Evolutionary conservation across 768 basidiomycete genomes (phyloP), one percentile per base, ranked within the genome.

Genomic region (Hydnomerulius pinastri): DNA sequence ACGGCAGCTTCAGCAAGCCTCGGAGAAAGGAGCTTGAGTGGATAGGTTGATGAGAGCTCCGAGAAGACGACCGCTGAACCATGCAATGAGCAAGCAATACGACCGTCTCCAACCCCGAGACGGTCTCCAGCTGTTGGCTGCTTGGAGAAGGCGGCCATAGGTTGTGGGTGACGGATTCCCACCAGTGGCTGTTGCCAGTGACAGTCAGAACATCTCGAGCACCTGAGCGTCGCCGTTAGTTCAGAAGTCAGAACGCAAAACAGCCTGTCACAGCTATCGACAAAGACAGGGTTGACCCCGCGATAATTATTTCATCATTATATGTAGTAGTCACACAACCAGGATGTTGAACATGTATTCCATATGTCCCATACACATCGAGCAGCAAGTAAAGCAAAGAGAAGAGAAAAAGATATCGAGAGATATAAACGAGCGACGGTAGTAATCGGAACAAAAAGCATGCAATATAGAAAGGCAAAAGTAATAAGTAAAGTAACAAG

Each of bases 11-110:
- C 70, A 32, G 70, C 55, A 9, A 82, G 69, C 41, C 77, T 77
- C 2, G 92, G 91, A 3, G 92, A 86, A 48, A 95, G 73, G 28
- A 97, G 81, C 66, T 96, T 96, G 59, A 97, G 75, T 8, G 94
- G 94, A 63, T 96, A 97, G 2, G 84, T 77, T 7, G 85, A 88
- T 9, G 85, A 84, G 15, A 94, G 75, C 58, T 90, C 81, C 0
- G 86, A 79, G 62, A 96, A 88, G 35, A 79, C 73, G 3, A 80
- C 84, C 36, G 73, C 77, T 12, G 73, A 67, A 13, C 81, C 84
- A 62, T 84, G 77, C 13, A 71, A 63, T 4, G 72, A 68, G 28
- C 86, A 67, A n/a, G 68, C 64, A 48, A 91, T 81, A 24, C 78
- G 77, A 13, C 88, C 88, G 21, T 72, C 65, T 25, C 87, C 88